These are phyloP conservation scores for Backusella parvicylindrica DNA, from an alignment of 192 early-diverging fungal species.

Conservation along the genomic window DNA sequence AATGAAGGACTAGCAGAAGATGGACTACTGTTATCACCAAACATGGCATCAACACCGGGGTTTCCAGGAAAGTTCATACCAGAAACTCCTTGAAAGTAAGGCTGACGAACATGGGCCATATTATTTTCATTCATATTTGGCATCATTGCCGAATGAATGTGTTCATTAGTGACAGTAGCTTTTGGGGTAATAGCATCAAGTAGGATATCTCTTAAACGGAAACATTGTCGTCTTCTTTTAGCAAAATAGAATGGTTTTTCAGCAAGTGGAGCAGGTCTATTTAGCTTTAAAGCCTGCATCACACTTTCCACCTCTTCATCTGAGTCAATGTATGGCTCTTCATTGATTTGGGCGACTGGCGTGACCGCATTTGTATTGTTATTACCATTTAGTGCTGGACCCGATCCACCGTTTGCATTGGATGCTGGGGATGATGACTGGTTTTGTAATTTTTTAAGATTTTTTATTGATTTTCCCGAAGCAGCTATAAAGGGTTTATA, in stretches of 20 bases:
- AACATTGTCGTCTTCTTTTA: slow-evolving; percentile 56
- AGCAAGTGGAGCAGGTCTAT: slow-evolving; percentile 64
- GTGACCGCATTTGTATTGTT: not conserved
- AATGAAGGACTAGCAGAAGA: slow-evolving; percentile 3
- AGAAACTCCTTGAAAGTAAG: not conserved
- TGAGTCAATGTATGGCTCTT: slow-evolving; percentile 56
- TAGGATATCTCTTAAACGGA: slow-evolving; percentile 61
- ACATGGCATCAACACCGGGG: not conserved
- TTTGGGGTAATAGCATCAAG: slow-evolving; percentile 57
- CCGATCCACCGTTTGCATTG: not conserved
- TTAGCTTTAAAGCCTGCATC: slow-evolving; percentile 58
- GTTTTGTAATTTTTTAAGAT: slow-evolving; percentile 7
- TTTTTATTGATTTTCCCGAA: slow-evolving; percentile 8
- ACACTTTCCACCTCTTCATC: slow-evolving; percentile 75
- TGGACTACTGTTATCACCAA: not conserved
- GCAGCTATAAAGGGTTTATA: not conserved
- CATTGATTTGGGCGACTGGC: slow-evolving; percentile 1
- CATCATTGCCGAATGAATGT: not conserved
- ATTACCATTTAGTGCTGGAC: not conserved
- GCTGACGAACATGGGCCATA: not conserved
- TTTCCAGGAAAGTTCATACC: not conserved
- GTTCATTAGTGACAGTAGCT: not conserved
- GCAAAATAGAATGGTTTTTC: slow-evolving; percentile 41
- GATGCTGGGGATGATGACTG: not conserved
- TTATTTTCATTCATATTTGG: not conserved